Evolutionary conservation across 164 flowering plant genomes (phyloP).

Genomic region (Chimonanthus salicifolius): DNA sequence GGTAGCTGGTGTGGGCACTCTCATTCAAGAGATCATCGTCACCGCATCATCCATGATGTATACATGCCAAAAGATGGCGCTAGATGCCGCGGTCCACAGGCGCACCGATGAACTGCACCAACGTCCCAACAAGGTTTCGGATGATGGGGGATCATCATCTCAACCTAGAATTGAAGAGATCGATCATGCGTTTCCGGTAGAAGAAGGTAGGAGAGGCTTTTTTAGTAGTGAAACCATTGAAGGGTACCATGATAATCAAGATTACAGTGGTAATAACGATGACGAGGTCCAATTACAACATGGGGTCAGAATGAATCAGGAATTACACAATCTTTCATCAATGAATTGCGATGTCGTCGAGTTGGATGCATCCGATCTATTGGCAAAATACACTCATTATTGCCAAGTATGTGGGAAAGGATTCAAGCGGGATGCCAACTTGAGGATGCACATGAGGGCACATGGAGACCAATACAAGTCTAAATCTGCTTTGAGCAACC

Average conservation of each 20-base stretch:
- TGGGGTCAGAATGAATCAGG: neutral
- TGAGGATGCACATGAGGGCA: conserved; percentile 90
- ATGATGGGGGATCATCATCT: neutral
- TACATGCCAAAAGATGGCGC: conserved; percentile 52
- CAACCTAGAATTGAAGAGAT: neutral
- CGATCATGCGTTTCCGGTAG: conserved; percentile 3
- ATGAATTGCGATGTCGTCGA: conserved; percentile 33
- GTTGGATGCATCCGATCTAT: conserved; percentile 40
- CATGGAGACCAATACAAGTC: conserved; percentile 74
- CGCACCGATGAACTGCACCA: neutral
- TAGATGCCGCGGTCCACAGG: neutral
- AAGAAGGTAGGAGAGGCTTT: conserved; percentile 14
- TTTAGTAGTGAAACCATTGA: conserved; percentile 14
- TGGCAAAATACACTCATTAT: conserved; percentile 62
- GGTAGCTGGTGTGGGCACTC: conserved; percentile 32
- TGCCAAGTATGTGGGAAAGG: conserved; percentile 75
- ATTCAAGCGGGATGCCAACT: conserved; percentile 76
- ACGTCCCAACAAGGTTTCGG: neutral
- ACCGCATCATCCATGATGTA: conserved; percentile 68
- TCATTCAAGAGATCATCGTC: conserved; percentile 52
- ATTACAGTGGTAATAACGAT: neutral
- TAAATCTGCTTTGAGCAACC: conserved; percentile 44
- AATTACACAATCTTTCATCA: neutral
- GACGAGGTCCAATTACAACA: conserved; percentile 1
- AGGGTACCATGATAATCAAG: conserved; percentile 9